A percentile compares a stretch with the other conserved stretches of the same genome.
Evolutionary conservation across 2,329 filamentous ascomycete species (phyloP).

Genomic region (Neofusicoccum parvum): DNA sequence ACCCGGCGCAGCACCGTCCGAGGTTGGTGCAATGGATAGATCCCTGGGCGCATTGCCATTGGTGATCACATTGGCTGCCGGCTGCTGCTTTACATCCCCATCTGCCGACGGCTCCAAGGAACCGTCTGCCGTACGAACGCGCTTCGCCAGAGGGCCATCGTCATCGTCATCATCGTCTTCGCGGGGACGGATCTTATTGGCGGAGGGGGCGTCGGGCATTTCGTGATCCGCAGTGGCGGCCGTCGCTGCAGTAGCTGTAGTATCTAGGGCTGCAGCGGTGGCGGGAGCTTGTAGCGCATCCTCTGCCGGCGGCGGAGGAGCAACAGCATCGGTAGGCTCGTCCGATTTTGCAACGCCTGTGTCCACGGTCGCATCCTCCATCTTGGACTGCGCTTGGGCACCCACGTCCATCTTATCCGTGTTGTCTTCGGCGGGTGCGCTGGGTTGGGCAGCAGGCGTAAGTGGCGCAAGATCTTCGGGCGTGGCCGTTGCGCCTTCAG

Average conservation of each 20-base stretch:
- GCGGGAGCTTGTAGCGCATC: slow-evolving; percentile 8
- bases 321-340: slow-evolving; percentile 11
- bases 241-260: slow-evolving; percentile 13
- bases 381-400: background rate
- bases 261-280: background rate
- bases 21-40: background rate
- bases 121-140: slow-evolving; percentile 68
- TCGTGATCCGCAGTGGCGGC: slow-evolving; percentile 30
- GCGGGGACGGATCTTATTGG: slow-evolving; percentile 65
- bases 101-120: slow-evolving; percentile 28
- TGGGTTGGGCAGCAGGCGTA: background rate
- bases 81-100: slow-evolving; percentile 48
- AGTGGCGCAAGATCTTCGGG: background rate
- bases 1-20: background rate
- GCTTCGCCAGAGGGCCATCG: slow-evolving; percentile 73
- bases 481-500: background rate
- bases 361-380: background rate
- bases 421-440: background rate
- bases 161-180: slow-evolving; percentile 64
- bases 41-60: background rate
- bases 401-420: slow-evolving; percentile 8
- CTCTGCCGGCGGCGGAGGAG: slow-evolving; percentile 8
- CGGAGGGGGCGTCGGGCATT: slow-evolving; percentile 42
- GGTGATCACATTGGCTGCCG: slow-evolving; percentile 33
- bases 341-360: slow-evolving; percentile 8